A percentile compares a stretch with the other conserved stretches of the same genome.
These are phyloP conservation scores for Cryptococcus wingfieldii DNA, from an alignment of 1,284 basidiomycete species.

Conservation along the genomic window DNA sequence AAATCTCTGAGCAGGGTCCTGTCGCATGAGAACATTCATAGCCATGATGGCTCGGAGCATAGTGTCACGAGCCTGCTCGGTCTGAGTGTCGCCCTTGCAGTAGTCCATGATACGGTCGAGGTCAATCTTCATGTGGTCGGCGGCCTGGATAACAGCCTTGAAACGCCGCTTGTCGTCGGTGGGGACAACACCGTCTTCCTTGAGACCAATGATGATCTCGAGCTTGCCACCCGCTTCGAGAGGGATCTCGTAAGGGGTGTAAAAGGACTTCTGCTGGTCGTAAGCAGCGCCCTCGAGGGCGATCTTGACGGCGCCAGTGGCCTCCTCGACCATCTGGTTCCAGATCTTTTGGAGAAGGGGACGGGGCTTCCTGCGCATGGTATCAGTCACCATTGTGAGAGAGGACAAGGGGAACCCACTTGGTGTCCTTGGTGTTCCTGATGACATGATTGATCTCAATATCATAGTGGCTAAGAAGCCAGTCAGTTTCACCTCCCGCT, in stretches of 20 bases:
- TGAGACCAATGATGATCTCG: constrained; percentile 37
- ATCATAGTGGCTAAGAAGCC: constrained; percentile 37
- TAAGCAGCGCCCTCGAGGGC: constrained; percentile 35
- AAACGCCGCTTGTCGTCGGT: constrained; percentile 38
- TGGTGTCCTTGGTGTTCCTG: constrained; percentile 31
- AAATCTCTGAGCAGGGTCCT: constrained; percentile 34
- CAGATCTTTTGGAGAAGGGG: constrained; percentile 37
- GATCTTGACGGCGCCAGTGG: constrained; percentile 33
- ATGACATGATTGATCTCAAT: constrained; percentile 44
- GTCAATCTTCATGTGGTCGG: constrained; percentile 29
- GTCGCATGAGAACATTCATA: constrained; percentile 44
- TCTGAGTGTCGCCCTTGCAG: constrained; percentile 34
- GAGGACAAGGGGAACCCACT: constrained; percentile 16
- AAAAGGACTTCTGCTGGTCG: constrained; percentile 41
- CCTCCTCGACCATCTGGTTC: constrained; percentile 25
- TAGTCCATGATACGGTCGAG: constrained; percentile 39
- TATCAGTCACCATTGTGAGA: neutral
- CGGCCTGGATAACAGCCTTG: constrained; percentile 39
- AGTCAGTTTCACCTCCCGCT: neutral
- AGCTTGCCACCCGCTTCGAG: constrained; percentile 25
- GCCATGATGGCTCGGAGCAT: constrained; percentile 38
- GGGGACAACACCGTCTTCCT: constrained; percentile 34
- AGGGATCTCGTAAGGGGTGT: constrained; percentile 31
- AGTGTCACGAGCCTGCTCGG: constrained; percentile 26
- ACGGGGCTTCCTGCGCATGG: constrained; percentile 34